These are phyloP conservation scores for Schoenoplectus triqueter DNA, from an alignment of 202 grass and related monocot genomes.

Conservation along the genomic window DNA sequence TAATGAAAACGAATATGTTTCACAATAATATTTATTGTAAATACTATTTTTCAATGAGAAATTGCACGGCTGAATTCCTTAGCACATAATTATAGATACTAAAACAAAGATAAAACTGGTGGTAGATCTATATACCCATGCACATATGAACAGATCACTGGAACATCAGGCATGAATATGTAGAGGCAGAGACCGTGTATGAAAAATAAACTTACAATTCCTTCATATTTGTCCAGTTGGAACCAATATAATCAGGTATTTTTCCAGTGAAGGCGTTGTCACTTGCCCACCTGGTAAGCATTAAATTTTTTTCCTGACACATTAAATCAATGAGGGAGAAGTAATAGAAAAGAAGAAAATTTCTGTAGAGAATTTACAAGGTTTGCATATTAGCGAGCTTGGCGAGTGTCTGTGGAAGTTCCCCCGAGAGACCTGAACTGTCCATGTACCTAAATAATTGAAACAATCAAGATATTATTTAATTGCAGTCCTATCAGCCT, in stretches of 20 bases:
- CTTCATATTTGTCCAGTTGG: slow-evolving; percentile 55
- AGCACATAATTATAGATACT: neutral
- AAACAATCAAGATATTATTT: neutral
- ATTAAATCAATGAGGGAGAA: slow-evolving; percentile 1
- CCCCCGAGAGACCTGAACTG: slow-evolving; percentile 65
- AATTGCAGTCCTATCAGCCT: neutral
- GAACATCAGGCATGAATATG: neutral
- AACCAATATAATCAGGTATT: slow-evolving; percentile 84
- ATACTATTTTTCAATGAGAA: no score
- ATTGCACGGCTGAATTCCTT: no score
- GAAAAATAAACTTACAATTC: slow-evolving; percentile 56
- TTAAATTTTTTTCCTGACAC: neutral
- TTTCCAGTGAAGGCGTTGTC: slow-evolving; percentile 82
- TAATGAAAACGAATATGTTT: neutral
- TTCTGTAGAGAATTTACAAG: slow-evolving; percentile 45
- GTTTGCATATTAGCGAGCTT: slow-evolving; percentile 42
- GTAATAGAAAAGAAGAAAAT: neutral
- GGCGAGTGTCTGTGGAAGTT: slow-evolving; percentile 59
- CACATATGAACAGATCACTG: neutral
- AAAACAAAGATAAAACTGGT: neutral
- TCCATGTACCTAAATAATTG: slow-evolving; percentile 59
- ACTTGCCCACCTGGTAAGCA: slow-evolving; percentile 54
- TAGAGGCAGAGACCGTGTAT: neutral
- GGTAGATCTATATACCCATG: neutral
- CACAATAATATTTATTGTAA: no score